These are phyloP conservation scores for Trichothecium roseum DNA, from an alignment of 2,329 filamentous ascomycete genomes.

Conservation along the genomic window DNA sequence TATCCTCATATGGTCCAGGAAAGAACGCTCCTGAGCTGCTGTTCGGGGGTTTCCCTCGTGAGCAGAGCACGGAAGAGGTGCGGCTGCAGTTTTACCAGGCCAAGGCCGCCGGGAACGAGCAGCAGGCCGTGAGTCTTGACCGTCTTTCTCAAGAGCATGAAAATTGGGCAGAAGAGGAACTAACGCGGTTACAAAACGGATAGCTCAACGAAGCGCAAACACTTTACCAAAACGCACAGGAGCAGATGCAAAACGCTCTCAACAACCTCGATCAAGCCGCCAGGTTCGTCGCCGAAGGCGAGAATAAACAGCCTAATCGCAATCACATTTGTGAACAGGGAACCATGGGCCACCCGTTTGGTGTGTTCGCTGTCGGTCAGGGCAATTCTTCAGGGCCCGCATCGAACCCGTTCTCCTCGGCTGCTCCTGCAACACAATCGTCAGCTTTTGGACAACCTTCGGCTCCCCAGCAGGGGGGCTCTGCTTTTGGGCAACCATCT, in stretches of 20 bases:
- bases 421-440: not conserved
- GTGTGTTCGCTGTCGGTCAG: slow-evolving; percentile 32
- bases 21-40: slow-evolving; percentile 69
- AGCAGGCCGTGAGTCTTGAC: slow-evolving; percentile 33
- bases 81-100: slow-evolving; percentile 60
- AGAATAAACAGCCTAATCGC: slow-evolving; percentile 66
- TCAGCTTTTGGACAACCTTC: slow-evolving; percentile 30
- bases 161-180: not conserved
- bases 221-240: slow-evolving; percentile 52
- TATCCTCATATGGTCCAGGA: slow-evolving; percentile 78
- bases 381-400: slow-evolving; percentile 6
- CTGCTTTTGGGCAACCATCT: slow-evolving; percentile 28
- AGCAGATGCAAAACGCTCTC: slow-evolving; percentile 63
- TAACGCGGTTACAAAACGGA: slow-evolving; percentile 10
- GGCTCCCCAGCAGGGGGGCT: slow-evolving; percentile 18
- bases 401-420: slow-evolving; percentile 6
- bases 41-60: slow-evolving; percentile 67
- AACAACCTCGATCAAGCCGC: slow-evolving; percentile 62
- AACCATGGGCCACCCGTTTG: slow-evolving; percentile 30
- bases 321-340: slow-evolving; percentile 48
- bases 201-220: slow-evolving; percentile 50
- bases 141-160: slow-evolving; percentile 1
- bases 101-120: slow-evolving; percentile 47
- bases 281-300: slow-evolving; percentile 54
- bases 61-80: slow-evolving; percentile 85